Evolutionary conservation across 192 early-diverging fungal species (phyloP).

Genomic region (Backusella liffmaniae): DNA sequence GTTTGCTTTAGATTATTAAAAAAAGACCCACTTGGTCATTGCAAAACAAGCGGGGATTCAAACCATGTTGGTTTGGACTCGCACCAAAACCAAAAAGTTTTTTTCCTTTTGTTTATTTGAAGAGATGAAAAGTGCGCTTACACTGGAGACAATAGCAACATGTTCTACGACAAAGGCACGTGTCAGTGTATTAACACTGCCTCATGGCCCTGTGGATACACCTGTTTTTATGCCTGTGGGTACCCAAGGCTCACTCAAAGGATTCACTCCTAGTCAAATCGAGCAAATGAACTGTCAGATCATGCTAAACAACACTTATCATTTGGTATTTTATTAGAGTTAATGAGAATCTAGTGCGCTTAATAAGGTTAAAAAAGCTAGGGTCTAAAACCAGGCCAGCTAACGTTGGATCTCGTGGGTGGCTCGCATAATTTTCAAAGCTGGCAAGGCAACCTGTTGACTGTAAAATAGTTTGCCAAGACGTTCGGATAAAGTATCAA

Average conservation of each 20-base stretch:
- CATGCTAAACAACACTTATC: conserved; percentile 88
- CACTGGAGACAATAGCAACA: conserved; percentile 65
- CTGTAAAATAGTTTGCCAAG: conserved; percentile 31
- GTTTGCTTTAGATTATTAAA: background rate
- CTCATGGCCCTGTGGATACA: conserved; percentile 78
- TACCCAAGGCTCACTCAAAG: conserved; percentile 83
- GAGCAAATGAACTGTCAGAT: conserved; percentile 76
- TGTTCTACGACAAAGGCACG: conserved; percentile 83
- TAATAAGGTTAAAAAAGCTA: background rate
- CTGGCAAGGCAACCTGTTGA: conserved; percentile 78
- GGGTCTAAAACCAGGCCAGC: conserved; percentile 57
- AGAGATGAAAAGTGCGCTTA: conserved; percentile 66
- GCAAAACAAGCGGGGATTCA: no score
- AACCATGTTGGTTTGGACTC: no score
- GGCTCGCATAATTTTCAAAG: conserved; percentile 80
- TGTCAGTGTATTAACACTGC: conserved; percentile 66
- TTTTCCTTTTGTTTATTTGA: background rate
- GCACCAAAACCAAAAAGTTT: background rate
- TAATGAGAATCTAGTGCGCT: background rate
- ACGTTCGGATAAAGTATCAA: background rate
- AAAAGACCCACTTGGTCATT: no score
- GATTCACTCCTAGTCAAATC: conserved; percentile 74
- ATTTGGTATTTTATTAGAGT: conserved; percentile 50
- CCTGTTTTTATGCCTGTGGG: conserved; percentile 92
- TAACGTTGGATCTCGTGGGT: conserved; percentile 68